Conservation (phyloP, 805 yeast genomes). For the Torulaspora franciscae region DNA sequence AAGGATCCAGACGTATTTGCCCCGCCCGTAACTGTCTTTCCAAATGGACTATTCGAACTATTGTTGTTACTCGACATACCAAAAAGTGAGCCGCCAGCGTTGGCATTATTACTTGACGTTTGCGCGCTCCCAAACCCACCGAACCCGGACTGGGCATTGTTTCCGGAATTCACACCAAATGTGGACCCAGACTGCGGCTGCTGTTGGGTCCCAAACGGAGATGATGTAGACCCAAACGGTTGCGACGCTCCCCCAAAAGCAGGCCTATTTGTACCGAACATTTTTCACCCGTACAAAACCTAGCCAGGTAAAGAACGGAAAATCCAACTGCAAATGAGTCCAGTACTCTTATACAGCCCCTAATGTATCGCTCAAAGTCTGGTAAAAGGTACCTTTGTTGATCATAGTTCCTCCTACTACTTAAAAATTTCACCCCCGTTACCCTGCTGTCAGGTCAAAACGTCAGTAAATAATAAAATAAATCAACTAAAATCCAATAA, state of each 20-base stretch:
- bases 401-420: background rate
- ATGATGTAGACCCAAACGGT: constrained; percentile 21
- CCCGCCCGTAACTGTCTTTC: constrained; percentile 27
- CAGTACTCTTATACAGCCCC: background rate
- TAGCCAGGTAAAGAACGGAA: background rate
- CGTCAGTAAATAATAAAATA: background rate
- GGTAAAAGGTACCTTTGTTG: background rate
- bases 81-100: constrained; percentile 29
- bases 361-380: background rate
- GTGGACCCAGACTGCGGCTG: constrained; percentile 20
- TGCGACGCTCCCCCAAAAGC: constrained; percentile 23
- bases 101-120: constrained; percentile 14
- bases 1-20: constrained; percentile 36
- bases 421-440: background rate
- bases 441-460: too few relatives aligned
- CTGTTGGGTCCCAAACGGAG: constrained; percentile 25
- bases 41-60: constrained; percentile 21
- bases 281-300: constrained; percentile 6
- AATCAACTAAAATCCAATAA: background rate
- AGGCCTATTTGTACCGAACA: constrained; percentile 23
- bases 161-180: constrained; percentile 35
- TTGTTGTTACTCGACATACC: constrained; percentile 28
- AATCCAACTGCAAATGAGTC: constrained; percentile 3
- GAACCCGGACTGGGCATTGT: constrained; percentile 34
- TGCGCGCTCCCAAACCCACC: constrained; percentile 32